Evolutionary conservation across 306 rosid species (phyloP), one percentile per base, ranked within the genome.

Genomic region (Canavalia ensiformis): DNA sequence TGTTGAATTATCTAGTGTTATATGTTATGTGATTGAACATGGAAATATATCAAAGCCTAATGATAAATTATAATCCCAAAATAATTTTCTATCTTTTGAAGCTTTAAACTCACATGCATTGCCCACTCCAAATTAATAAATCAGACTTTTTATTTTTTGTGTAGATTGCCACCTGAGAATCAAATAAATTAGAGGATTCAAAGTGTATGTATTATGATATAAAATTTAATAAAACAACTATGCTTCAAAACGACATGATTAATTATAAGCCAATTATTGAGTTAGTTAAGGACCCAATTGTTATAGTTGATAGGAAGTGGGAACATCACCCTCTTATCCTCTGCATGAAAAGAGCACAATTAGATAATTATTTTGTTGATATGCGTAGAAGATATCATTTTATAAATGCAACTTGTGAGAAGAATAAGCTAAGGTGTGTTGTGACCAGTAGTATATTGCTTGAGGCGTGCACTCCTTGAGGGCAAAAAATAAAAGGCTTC

Each of bases 391-490:
- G 87, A 86, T 86, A 86, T 80, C 5, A 35, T 83, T 71, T 80
- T 39, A 80, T 83, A 72, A 72, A 71, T 65, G 71, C 89, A 83
- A 83, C 51, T 86, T 72, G 85, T 34, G 52, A 66, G 64, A 72
- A 47, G 50, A 80, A 76, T 75, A 73, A 75, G 75, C 76, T 52
- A 71, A 72, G 67, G 8, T 49, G 52, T 51, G 69, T 1, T 58
- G 9, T 34, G 62, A 60, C 67, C 10, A 68, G 67, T 86, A 47
- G 67, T 59, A 33, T 73, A 18, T 83, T 11, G 28, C 41, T 67
- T 68, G 73, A 41, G 46, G 74, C 54, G 74, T 75, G 81, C 47
- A 54, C 46, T 45, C 58, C 50, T 35, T 2, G n/a, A 79, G 52
- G 82, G 45, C 35, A 12, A 71, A 7, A 71, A 50, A 9, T 25